A percentile compares a stretch with the other conserved stretches of the same genome.
phyloP scores from a whole-genome alignment of 2,329 filamentous ascomycete species.

The Fusarium lateritium region DNA sequence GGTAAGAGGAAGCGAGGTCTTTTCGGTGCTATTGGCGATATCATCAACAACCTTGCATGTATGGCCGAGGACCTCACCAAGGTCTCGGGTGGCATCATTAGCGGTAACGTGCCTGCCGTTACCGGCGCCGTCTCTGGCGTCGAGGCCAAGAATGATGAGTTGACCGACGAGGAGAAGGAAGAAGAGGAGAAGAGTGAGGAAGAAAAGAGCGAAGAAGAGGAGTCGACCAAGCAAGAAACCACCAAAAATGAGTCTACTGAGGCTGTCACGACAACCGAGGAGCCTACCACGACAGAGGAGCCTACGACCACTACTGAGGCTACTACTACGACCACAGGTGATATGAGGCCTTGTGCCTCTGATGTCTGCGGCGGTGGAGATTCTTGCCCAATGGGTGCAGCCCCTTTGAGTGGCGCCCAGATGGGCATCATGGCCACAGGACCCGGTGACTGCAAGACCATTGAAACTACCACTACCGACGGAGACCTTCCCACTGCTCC shows the following conservation, averaged over 20 bases:
- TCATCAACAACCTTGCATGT: constrained; percentile 35
- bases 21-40: constrained; percentile 23
- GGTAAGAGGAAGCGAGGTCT: constrained; percentile 33
- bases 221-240: constrained; percentile 29
- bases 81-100: constrained; percentile 15
- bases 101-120: constrained; percentile 29
- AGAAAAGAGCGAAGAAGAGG: constrained; percentile 24
- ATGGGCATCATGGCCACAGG: constrained; percentile 18
- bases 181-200: constrained; percentile 23
- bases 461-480: constrained; percentile 30
- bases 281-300: no score
- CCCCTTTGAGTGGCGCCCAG: constrained; percentile 17
- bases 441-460: constrained; percentile 12
- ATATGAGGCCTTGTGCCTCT: constrained; percentile 21
- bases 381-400: constrained; percentile 25
- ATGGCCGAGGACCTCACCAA: constrained; percentile 31
- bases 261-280: constrained; percentile 2
- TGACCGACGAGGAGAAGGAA: constrained; percentile 23
- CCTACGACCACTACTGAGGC: constrained; percentile 37
- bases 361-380: constrained; percentile 25
- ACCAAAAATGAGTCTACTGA: constrained; percentile 6
- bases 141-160: constrained; percentile 22
- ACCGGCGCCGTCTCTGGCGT: constrained; percentile 10
- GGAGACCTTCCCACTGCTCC: constrained; percentile 22
- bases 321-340: constrained; percentile 11